These are phyloP conservation scores for Malassezia nana DNA, from an alignment of 1,284 basidiomycete species.

Conservation along the genomic window DNA sequence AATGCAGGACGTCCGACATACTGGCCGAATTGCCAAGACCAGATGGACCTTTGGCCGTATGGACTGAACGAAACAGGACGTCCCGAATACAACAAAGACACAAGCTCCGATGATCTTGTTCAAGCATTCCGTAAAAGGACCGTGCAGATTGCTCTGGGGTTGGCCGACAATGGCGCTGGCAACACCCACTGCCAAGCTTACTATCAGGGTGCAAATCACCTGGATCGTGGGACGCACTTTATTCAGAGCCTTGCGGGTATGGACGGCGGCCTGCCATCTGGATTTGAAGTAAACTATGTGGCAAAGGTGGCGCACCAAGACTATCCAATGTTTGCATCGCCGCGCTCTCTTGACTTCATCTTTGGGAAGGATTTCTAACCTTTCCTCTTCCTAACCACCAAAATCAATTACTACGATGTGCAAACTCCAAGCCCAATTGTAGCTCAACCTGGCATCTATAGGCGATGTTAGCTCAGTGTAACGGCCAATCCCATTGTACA, in stretches of 20 bases:
- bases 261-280: slow-evolving; percentile 20
- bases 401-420: neutral
- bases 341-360: slow-evolving; percentile 25
- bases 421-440: no score
- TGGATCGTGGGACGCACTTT: slow-evolving; percentile 16
- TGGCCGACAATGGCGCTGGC: slow-evolving; percentile 40
- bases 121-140: slow-evolving; percentile 23
- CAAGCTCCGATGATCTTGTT: slow-evolving; percentile 16
- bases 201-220: slow-evolving; percentile 35
- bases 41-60: neutral
- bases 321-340: slow-evolving; percentile 36
- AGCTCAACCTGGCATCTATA: no score
- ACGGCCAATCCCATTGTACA: no score
- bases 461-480: no score
- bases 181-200: slow-evolving; percentile 35
- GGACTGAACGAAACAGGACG: slow-evolving; percentile 17
- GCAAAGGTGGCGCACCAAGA: slow-evolving; percentile 37
- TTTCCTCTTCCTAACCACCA: neutral
- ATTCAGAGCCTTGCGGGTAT: neutral
- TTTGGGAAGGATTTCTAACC: slow-evolving; percentile 18
- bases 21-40: neutral
- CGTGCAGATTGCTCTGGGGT: slow-evolving; percentile 32
- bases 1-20: slow-evolving; percentile 20
- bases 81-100: slow-evolving; percentile 20
- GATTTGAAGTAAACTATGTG: slow-evolving; percentile 34